Percentiles rank a stretch among this genome's conserved stretches.
phyloP scores from a whole-genome alignment of 1,139 yeast genomes.

The Nakaseomyces delphensis region DNA sequence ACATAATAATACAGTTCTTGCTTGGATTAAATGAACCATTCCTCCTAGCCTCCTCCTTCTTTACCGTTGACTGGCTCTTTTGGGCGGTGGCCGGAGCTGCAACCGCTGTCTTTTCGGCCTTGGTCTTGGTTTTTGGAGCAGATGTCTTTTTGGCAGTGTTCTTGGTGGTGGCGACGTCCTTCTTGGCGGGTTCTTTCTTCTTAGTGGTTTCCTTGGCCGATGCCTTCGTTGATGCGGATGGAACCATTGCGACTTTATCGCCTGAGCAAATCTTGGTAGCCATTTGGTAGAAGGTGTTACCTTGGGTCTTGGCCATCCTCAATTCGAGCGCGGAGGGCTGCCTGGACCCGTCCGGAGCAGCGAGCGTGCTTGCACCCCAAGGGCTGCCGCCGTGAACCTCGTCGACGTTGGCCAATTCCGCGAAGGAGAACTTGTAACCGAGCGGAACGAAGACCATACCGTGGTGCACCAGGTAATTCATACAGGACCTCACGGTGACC shows the following conservation, averaged over 20 bases:
- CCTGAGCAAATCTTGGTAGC: conserved; percentile 12
- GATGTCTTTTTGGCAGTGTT: conserved; percentile 9
- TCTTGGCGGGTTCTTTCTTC: conserved; percentile 9
- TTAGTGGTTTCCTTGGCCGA: conserved; percentile 9
- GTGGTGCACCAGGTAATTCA: conserved; percentile 50
- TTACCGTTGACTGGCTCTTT: conserved; percentile 6
- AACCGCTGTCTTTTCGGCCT: conserved; percentile 7
- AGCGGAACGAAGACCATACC: conserved; percentile 56
- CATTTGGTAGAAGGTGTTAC: conserved; percentile 49
- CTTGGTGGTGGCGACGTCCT: not conserved
- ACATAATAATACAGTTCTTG: conserved; percentile 5
- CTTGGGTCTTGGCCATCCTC: conserved; percentile 55
- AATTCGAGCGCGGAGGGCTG: conserved; percentile 50
- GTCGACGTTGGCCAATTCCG: conserved; percentile 43
- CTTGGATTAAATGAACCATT: conserved; percentile 2
- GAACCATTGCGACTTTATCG: not conserved
- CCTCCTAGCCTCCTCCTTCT: conserved; percentile 6
- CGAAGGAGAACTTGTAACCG: conserved; percentile 46
- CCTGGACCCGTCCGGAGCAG: conserved; percentile 63
- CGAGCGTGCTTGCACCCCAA: conserved; percentile 66
- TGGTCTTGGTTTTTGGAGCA: conserved; percentile 3
- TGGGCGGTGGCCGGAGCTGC: conserved; percentile 9
- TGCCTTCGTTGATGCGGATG: not conserved
- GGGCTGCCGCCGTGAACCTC: conserved; percentile 68
- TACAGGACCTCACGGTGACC: conserved; percentile 41